Percentiles rank a stretch among this genome's conserved stretches.
Evolutionary conservation across 1,284 basidiomycete species (phyloP).

Genomic region (Agroathelia rolfsii): DNA sequence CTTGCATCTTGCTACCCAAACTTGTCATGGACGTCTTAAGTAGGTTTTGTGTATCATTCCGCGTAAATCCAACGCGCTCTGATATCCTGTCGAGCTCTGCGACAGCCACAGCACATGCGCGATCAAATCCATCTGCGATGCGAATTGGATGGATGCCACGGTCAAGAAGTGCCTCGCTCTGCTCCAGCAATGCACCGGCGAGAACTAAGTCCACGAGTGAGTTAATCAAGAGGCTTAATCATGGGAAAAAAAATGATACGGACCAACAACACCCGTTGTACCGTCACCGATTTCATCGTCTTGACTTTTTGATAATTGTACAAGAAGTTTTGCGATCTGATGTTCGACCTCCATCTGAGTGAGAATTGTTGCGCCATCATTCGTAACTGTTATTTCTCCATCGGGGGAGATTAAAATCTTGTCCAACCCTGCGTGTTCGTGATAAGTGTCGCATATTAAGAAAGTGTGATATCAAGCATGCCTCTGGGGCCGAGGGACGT

Average conservation of each 20-base stretch:
- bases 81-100: conserved; percentile 87
- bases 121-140: conserved; percentile 97
- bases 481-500: conserved; percentile 93
- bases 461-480: conserved; percentile 20
- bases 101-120: conserved; percentile 84
- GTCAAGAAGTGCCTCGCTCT: conserved; percentile 87
- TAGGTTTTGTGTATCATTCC: conserved; percentile 76
- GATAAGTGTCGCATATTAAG: not conserved
- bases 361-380: conserved; percentile 95
- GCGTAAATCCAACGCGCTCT: conserved; percentile 83
- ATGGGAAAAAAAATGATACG: conserved; percentile 23
- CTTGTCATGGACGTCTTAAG: conserved; percentile 94
- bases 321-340: conserved; percentile 95
- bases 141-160: conserved; percentile 97
- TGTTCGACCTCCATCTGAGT: conserved; percentile 98
- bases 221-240: conserved; percentile 5
- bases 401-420: conserved; percentile 98
- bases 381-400: conserved; percentile 98
- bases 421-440: conserved; percentile 66
- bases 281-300: conserved; percentile 99
- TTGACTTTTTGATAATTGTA: conserved; percentile 94
- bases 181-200: conserved; percentile 90
- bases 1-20: conserved; percentile 94
- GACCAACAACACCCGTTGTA: conserved; percentile 96
- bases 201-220: conserved; percentile 58